These are phyloP conservation scores for Hymenoscyphus repandus DNA, from an alignment of 2,329 filamentous ascomycete species.

Conservation along the genomic window DNA sequence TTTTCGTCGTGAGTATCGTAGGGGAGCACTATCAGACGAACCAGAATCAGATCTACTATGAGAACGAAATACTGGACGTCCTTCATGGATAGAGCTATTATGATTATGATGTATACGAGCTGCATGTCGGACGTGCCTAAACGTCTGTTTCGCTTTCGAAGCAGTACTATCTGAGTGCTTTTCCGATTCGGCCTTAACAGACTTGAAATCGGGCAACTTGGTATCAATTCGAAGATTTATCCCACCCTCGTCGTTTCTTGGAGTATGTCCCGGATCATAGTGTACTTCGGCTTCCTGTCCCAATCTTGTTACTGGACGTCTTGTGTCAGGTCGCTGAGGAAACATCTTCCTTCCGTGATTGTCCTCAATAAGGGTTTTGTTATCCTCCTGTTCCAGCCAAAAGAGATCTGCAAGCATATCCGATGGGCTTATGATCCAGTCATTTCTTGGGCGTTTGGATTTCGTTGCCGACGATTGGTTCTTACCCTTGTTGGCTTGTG, in stretches of 20 bases:
- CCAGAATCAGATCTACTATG: slow-evolving; percentile 53
- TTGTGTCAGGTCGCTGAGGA: slow-evolving; percentile 34
- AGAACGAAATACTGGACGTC: slow-evolving; percentile 48
- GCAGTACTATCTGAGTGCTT: slow-evolving; percentile 44
- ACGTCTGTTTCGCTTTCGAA: slow-evolving; percentile 55
- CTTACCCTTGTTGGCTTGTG: slow-evolving; percentile 37
- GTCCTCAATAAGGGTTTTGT: slow-evolving; percentile 79
- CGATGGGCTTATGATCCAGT: slow-evolving; percentile 79
- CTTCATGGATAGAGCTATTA: slow-evolving; percentile 45
- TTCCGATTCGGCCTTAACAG: slow-evolving; percentile 24
- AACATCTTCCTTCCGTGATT: slow-evolving; percentile 71
- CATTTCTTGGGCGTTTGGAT: slow-evolving; percentile 66
- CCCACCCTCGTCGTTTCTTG: slow-evolving; percentile 13
- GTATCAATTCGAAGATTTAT: slow-evolving; percentile 28
- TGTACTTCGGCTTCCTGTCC: slow-evolving; percentile 26
- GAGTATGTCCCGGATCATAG: slow-evolving; percentile 8
- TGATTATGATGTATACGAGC: slow-evolving; percentile 52
- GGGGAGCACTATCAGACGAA: slow-evolving; percentile 51
- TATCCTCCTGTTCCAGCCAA: slow-evolving; percentile 79
- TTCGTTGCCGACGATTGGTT: slow-evolving; percentile 39
- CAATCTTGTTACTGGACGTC: slow-evolving; percentile 32
- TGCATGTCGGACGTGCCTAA: slow-evolving; percentile 47
- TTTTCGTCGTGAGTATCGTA: slow-evolving; percentile 32
- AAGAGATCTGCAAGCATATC: slow-evolving; percentile 86
- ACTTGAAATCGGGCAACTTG: slow-evolving; percentile 30